Conservation (phyloP, 805 yeast species). For the Pichia membranifaciens region DNA sequence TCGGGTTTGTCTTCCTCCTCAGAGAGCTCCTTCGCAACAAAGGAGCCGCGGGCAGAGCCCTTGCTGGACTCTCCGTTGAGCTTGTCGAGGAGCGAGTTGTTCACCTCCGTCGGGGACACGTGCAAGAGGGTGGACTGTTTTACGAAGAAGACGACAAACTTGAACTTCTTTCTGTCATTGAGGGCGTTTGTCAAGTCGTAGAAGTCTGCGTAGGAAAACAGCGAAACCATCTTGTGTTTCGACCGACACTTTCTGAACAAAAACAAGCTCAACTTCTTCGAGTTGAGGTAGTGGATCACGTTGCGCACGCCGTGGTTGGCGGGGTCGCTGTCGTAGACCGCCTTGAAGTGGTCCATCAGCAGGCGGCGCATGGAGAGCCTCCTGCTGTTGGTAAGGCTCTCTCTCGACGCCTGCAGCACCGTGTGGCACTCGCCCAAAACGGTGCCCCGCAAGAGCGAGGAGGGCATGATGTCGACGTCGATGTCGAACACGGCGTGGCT, state of each 20-base stretch:
- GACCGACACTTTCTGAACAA: slow-evolving; percentile 7
- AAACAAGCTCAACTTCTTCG: slow-evolving; percentile 11
- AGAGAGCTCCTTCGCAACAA: no score
- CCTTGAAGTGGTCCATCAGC: background rate
- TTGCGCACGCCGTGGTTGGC: background rate
- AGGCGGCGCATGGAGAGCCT: background rate
- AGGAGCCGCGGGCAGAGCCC: background rate
- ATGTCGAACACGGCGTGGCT: background rate
- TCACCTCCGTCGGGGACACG: background rate
- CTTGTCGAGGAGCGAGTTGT: slow-evolving; percentile 2
- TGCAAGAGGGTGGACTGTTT: slow-evolving; percentile 8
- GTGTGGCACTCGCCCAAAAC: background rate
- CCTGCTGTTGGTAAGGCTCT: no score
- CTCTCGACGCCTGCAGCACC: background rate
- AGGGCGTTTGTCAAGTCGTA: background rate
- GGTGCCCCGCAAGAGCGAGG: slow-evolving; percentile 8
- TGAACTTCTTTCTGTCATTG: background rate
- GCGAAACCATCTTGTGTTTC: background rate
- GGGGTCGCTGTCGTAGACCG: background rate
- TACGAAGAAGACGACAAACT: slow-evolving; percentile 7
- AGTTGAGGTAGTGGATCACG: slow-evolving; percentile 10
- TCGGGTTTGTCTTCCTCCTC: no score
- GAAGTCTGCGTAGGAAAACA: background rate
- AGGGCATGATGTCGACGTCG: background rate
- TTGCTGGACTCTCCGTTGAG: background rate